These are phyloP conservation scores for Protomyces pachydermus DNA, from an alignment of 1,139 yeast genomes.

Conservation along the genomic window DNA sequence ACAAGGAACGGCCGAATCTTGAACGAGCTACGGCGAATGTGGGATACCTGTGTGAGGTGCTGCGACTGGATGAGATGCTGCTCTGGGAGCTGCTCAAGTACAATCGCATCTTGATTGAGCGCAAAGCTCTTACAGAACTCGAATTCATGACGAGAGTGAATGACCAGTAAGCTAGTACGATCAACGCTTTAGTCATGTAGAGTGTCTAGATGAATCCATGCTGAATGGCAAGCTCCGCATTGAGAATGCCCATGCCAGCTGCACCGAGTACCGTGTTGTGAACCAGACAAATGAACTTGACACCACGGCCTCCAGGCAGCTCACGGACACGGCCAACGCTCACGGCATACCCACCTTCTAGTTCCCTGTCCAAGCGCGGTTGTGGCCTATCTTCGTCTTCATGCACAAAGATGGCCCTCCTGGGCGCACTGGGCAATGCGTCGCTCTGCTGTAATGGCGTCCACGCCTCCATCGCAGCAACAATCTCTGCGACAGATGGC, in stretches of 20 bases:
- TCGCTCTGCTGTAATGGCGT: slow-evolving; percentile 75
- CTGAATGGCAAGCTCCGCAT: slow-evolving; percentile 82
- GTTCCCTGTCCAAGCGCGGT: slow-evolving; percentile 93
- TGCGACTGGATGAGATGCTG: slow-evolving; percentile 18
- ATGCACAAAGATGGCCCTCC: slow-evolving; percentile 81
- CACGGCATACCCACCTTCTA: slow-evolving; percentile 92
- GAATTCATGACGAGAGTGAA: slow-evolving; percentile 8
- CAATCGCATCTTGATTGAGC: slow-evolving; percentile 19
- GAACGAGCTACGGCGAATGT: slow-evolving; percentile 17
- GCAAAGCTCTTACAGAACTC: slow-evolving; percentile 8
- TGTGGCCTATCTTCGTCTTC: slow-evolving; percentile 95
- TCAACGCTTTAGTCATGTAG: neutral
- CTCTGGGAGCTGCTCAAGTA: slow-evolving; percentile 22
- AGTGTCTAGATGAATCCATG: slow-evolving; percentile 58
- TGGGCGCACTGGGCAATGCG: slow-evolving; percentile 88
- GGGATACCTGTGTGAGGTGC: slow-evolving; percentile 9
- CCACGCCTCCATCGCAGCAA: slow-evolving; percentile 63
- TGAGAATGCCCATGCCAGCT: slow-evolving; percentile 97
- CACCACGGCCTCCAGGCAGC: slow-evolving; percentile 56
- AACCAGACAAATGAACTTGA: slow-evolving; percentile 91
- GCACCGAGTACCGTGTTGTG: slow-evolving; percentile 98
- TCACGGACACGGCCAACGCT: slow-evolving; percentile 91
- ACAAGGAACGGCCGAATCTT: slow-evolving; percentile 8
- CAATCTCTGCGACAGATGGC: slow-evolving; percentile 63
- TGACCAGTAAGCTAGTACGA: neutral